A percentile compares a stretch with the other conserved stretches of the same genome.
Conservation (phyloP, 768 basidiomycete genomes). For the Paxillus involutus region DNA sequence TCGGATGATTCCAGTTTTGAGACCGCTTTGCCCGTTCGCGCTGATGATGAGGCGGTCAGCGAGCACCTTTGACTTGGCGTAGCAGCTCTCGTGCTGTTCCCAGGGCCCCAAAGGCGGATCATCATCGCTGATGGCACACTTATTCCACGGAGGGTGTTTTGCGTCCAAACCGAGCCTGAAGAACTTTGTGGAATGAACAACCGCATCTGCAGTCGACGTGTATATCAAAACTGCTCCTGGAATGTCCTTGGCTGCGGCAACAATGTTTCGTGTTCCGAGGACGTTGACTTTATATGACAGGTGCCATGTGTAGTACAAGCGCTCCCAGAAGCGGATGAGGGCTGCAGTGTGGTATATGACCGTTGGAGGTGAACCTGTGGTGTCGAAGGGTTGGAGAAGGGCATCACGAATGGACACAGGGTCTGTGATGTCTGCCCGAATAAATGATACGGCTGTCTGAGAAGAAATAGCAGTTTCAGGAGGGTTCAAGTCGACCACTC, state of each 20-base stretch:
- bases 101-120: slow-evolving; percentile 47
- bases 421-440: slow-evolving; percentile 33
- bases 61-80: slow-evolving; percentile 53
- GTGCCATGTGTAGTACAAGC: slow-evolving; percentile 13
- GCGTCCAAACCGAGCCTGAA: slow-evolving; percentile 27
- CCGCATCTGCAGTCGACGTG: slow-evolving; percentile 48
- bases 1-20: slow-evolving; percentile 43
- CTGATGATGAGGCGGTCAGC: slow-evolving; percentile 54
- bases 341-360: slow-evolving; percentile 24
- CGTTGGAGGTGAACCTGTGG: slow-evolving; percentile 12
- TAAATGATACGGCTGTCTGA: slow-evolving; percentile 29
- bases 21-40: slow-evolving; percentile 46
- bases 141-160: slow-evolving; percentile 1
- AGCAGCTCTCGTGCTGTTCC: slow-evolving; percentile 41
- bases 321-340: slow-evolving; percentile 25
- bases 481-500: slow-evolving; percentile 32
- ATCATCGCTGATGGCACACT: slow-evolving; percentile 39
- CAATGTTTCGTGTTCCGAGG: slow-evolving; percentile 42
- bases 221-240: slow-evolving; percentile 44
- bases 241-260: slow-evolving; percentile 37
- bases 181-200: slow-evolving; percentile 39
- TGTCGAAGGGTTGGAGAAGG: slow-evolving; percentile 22
- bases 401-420: slow-evolving; percentile 25
- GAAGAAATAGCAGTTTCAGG: slow-evolving; percentile 21
- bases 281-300: slow-evolving; percentile 45